Evolutionary conservation across 257 asterid species (phyloP).

Genomic region (Thymus mandschuricus): DNA sequence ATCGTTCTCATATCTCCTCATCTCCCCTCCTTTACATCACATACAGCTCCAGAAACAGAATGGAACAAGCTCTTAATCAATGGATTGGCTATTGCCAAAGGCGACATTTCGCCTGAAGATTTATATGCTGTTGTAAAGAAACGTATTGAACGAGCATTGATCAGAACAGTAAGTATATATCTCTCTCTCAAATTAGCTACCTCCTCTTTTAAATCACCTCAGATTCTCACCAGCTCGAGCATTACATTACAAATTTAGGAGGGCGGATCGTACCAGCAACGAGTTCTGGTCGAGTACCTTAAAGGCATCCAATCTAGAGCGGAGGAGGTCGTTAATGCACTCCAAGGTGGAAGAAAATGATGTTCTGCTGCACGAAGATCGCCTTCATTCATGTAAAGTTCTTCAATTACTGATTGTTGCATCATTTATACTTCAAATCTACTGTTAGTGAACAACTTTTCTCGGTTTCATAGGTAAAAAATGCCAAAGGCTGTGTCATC

Average conservation of each 20-base stretch:
- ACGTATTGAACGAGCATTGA: slow-evolving; percentile 82
- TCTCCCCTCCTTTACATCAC: slow-evolving; percentile 10
- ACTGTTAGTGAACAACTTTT: too few relatives aligned
- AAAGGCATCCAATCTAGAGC: slow-evolving; percentile 87
- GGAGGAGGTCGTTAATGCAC: slow-evolving; percentile 63
- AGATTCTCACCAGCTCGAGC: slow-evolving; percentile 26
- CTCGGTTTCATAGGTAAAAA: too few relatives aligned
- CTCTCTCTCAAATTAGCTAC: not conserved
- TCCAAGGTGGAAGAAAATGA: slow-evolving; percentile 46
- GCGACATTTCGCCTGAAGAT: slow-evolving; percentile 71
- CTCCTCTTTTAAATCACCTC: slow-evolving; percentile 15
- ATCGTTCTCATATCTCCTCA: not conserved
- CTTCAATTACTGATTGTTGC: too few relatives aligned
- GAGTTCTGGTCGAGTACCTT: slow-evolving; percentile 84
- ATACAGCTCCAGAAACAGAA: slow-evolving; percentile 71
- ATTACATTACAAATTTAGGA: slow-evolving; percentile 48
- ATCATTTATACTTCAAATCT: too few relatives aligned
- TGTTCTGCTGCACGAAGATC: slow-evolving; percentile 2
- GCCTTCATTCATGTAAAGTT: not conserved
- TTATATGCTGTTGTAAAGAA: slow-evolving; percentile 71
- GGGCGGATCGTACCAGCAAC: slow-evolving; percentile 96
- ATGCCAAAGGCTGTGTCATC: too few relatives aligned
- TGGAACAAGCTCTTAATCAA: slow-evolving; percentile 80
- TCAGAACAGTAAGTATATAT: slow-evolving; percentile 68
- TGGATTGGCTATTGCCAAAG: slow-evolving; percentile 77